These are phyloP conservation scores for Exophiala sideris DNA, from an alignment of 2,329 filamentous ascomycete species.

Conservation along the genomic window DNA sequence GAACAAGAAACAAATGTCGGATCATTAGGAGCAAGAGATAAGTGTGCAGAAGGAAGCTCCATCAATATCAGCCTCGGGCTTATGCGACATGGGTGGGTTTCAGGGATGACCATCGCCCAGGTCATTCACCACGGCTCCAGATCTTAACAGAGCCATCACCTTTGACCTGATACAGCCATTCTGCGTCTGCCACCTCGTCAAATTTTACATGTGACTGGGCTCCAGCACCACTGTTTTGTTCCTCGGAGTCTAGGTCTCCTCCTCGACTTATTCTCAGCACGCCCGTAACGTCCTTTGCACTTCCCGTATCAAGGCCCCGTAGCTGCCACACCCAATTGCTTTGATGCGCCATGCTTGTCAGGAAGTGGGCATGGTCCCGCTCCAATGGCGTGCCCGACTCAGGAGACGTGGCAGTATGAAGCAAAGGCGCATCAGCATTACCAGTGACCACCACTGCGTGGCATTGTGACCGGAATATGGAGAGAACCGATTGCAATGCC, in stretches of 20 bases:
- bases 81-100: too few relatives aligned
- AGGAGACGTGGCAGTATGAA: conserved; percentile 44
- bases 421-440: conserved; percentile 70
- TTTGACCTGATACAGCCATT: conserved; percentile 77
- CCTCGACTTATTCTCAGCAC: conserved; percentile 73
- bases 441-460: conserved; percentile 61
- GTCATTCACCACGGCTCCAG: conserved; percentile 71
- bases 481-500: conserved; percentile 16
- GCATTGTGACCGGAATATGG: conserved; percentile 12
- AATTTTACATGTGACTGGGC: conserved; percentile 11
- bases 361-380: conserved; percentile 66
- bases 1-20: too few relatives aligned
- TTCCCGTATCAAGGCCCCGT: conserved; percentile 76
- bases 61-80: background rate
- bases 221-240: conserved; percentile 22
- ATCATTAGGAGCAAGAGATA: too few relatives aligned
- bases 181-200: conserved; percentile 52
- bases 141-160: conserved; percentile 76
- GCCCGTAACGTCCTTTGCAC: conserved; percentile 86
- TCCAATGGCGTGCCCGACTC: conserved; percentile 60
- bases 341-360: conserved; percentile 69
- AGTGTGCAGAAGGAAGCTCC: background rate
- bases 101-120: too few relatives aligned
- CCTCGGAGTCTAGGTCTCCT: conserved; percentile 36
- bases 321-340: conserved; percentile 69